Percentiles rank a stretch among this genome's conserved stretches.
Evolutionary conservation across 192 early-diverging fungal species (phyloP).

Genomic region (Backusella westeae): DNA sequence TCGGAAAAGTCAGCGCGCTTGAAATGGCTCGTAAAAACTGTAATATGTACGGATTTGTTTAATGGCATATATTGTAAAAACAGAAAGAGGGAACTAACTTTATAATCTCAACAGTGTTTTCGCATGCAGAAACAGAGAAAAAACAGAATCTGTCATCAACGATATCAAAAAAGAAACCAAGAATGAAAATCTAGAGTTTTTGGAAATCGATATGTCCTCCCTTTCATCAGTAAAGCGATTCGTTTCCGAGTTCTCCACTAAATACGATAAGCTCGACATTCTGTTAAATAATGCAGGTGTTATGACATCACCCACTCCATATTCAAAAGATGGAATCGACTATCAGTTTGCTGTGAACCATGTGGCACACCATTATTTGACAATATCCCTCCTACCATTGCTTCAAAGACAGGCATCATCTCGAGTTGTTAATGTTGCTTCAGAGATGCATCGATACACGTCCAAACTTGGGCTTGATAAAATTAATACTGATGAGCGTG

Average conservation of each 20-base stretch:
- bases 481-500: conserved; percentile 11
- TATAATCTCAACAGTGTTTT: background rate
- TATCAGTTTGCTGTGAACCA: conserved; percentile 54
- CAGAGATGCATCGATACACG: conserved; percentile 1
- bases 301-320: conserved; percentile 43
- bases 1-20: conserved; percentile 22
- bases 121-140: conserved; percentile 10
- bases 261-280: conserved; percentile 40
- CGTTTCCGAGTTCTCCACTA: conserved; percentile 30
- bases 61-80: background rate
- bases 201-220: conserved; percentile 26
- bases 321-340: conserved; percentile 44
- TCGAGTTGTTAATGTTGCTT: conserved; percentile 31
- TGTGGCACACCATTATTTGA: conserved; percentile 41
- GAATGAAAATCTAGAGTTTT: conserved; percentile 19
- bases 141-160: conserved; percentile 6
- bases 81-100: background rate
- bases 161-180: conserved; percentile 21
- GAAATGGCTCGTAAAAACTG: conserved; percentile 28
- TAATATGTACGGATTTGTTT: conserved; percentile 11
- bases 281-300: conserved; percentile 60
- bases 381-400: conserved; percentile 12
- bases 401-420: conserved; percentile 17
- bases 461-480: conserved; percentile 9
- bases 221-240: conserved; percentile 38